Evolutionary conservation across 306 rosid genomes (phyloP), one percentile per base, ranked within the genome.

Genomic region (Cicer chorassanicum): DNA sequence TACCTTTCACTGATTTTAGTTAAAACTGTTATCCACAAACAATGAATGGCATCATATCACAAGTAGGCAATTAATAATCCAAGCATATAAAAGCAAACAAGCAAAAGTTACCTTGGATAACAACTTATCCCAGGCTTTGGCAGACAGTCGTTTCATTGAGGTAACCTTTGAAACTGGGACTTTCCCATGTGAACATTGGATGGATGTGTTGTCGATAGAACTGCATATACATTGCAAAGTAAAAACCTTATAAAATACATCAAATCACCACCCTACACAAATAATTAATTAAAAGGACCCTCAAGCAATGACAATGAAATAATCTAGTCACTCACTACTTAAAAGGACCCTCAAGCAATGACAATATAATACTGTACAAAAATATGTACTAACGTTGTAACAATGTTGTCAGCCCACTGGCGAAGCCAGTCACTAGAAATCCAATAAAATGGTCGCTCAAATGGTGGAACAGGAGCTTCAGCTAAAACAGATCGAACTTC

Each of bases 381-480:
- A 44, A 4, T 59, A 61, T 51, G 72, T 41, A 68, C 98, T 88
- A 83, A 93, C 98, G 65, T 81, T 66, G 96, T 84, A 80, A 66
- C 79, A 78, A 88, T 57, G 68, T 73, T 89, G 82, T 93, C 98
- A 62, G 97, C 96, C 98, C 98, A 93, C 24, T 89, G 94, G 66
- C 98, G 97, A 79, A 93, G 96, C 98, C 98, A 93, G 50, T 91
- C 97, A 16, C 87, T 73, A 12, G 86, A 89, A 74, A 93, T 89
- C 98, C 97, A 93, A 80, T 73, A 89, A 81, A 83, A 93, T 1
- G 91, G 87, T 48, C 87, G 87, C 62, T 87, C 89, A 40, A 81
- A 73, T 68, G 96, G 86, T 78, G 75, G 85, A 77, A 91, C 92
- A 48, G 96, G 89, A 74, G 92, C 96, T 74, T 91, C 98, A 66